Conservation (phyloP, 768 basidiomycete genomes). For the Trametes coccinea region DNA sequence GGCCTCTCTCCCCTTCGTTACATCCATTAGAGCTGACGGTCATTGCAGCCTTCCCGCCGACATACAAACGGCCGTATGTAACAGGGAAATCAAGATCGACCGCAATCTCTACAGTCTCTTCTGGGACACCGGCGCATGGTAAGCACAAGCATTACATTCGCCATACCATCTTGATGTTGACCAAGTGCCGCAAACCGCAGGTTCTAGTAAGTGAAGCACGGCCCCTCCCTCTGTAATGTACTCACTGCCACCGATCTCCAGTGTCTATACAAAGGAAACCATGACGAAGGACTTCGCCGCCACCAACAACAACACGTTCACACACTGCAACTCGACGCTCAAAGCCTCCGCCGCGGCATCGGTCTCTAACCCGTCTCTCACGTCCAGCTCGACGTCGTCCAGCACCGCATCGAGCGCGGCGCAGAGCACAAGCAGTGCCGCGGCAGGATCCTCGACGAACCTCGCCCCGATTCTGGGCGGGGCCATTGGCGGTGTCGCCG, state of each 20-base stretch:
- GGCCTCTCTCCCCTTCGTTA: neutral
- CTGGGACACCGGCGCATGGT: slow-evolving; percentile 14
- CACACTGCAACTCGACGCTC: slow-evolving; percentile 20
- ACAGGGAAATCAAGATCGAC: slow-evolving; percentile 19
- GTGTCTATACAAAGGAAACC: slow-evolving; percentile 15
- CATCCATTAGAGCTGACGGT: neutral
- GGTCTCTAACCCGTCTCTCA: neutral
- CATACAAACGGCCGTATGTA: slow-evolving; percentile 21
- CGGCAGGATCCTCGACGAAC: neutral
- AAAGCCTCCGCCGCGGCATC: neutral
- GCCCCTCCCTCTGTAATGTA: no score
- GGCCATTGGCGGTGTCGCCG: slow-evolving; percentile 8
- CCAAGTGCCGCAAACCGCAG: neutral
- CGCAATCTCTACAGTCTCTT: slow-evolving; percentile 13
- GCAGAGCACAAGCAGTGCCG: neutral
- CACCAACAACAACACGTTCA: slow-evolving; percentile 23
- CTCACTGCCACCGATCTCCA: neutral
- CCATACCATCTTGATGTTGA: neutral
- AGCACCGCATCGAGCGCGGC: neutral
- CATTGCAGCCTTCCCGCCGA: slow-evolving; percentile 9
- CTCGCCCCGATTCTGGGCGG: slow-evolving; percentile 11
- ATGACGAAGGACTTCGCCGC: slow-evolving; percentile 17
- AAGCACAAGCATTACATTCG: neutral
- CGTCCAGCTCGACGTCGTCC: neutral
- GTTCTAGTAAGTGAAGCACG: slow-evolving; percentile 15